Evolutionary conservation across 306 rosid genomes (phyloP).

Genomic region (Ceratonia siliqua): DNA sequence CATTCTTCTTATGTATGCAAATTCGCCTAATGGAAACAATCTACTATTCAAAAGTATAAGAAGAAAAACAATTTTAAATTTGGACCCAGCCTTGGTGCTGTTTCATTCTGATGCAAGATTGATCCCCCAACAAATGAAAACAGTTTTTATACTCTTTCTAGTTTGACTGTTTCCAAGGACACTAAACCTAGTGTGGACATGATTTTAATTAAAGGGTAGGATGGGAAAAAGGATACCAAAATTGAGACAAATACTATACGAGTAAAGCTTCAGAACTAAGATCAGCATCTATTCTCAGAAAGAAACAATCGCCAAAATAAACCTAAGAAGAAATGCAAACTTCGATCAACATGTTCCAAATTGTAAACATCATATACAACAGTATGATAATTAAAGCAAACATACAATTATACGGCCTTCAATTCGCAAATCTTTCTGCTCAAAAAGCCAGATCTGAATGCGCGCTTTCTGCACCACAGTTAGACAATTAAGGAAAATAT

Average conservation of each 20-base stretch:
- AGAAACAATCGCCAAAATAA: neutral
- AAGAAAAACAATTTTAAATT: neutral
- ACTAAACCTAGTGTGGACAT: neutral
- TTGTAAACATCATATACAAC: neutral
- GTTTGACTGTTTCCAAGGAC: neutral
- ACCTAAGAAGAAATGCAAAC: neutral
- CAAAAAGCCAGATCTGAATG: slow-evolving; percentile 34
- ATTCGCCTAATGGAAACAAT: neutral
- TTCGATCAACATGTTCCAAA: neutral
- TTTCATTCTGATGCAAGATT: neutral
- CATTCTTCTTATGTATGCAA: neutral
- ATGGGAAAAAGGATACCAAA: neutral
- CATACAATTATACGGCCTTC: slow-evolving; percentile 34
- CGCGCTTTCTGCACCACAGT: slow-evolving; percentile 15
- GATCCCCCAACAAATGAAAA: neutral
- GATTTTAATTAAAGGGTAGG: neutral
- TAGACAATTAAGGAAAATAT: neutral
- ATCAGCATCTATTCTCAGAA: neutral
- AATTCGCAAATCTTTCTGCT: slow-evolving; percentile 35
- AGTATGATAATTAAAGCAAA: neutral
- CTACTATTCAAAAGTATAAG: neutral
- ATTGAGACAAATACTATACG: neutral
- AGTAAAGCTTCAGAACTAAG: neutral
- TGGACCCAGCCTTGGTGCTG: neutral
- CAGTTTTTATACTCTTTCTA: neutral